Evolutionary conservation across 2,329 filamentous ascomycete species (phyloP), one percentile per base, ranked within the genome.

Genomic region (Paecilomyces dactylethromorphus): DNA sequence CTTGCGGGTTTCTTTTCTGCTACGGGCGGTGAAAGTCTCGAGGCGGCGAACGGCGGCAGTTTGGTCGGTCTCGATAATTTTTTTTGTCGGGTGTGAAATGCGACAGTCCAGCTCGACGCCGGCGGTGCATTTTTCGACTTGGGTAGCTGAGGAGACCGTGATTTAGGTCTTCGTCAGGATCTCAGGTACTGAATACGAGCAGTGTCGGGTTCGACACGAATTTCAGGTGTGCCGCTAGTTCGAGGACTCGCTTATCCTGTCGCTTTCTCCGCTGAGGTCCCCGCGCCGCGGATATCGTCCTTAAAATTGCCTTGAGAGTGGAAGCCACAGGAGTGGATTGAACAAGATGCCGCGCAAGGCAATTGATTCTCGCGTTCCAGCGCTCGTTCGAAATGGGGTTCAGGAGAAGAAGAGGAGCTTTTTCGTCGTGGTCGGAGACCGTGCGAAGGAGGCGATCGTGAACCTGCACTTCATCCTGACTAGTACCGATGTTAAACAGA

Each of bases 321-420:
- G 18, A 18, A 22, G 8, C 21, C 5, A 18, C 49, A 52, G 18
- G 24, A 18, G 49, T 52, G 24, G 18, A 24, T 29, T 13, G 26
- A 29, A 13, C 59, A 71, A 63, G 51, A 77, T 76, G 76, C 73
- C 74, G 62, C 74, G 77, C 63, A 80, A 80, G 68, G 77, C 77
- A 55, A 92, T 91, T 71, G 92, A 96, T 77, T 89, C 90, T 78
- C 90, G 92, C 76, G 96, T 97, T 69, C 90, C 89, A 61, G 88
- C 92, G 75, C 86, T 97, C 68, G 93, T 97, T 71, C 86, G 88
- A 74, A 97, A 96, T 89, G 89, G 90, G 65, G 82, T 92, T 62
- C 91, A 83, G 76, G 92, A 97, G 76, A 97, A 96, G 84, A 97
- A 97, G 81, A 86, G 94, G 75, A 96, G 90, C 79, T 97, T 99